A percentile compares a stretch with the other conserved stretches of the same genome.
phyloP scores from a whole-genome alignment of 2,329 filamentous ascomycete genomes.

The Colletotrichum sp. region DNA sequence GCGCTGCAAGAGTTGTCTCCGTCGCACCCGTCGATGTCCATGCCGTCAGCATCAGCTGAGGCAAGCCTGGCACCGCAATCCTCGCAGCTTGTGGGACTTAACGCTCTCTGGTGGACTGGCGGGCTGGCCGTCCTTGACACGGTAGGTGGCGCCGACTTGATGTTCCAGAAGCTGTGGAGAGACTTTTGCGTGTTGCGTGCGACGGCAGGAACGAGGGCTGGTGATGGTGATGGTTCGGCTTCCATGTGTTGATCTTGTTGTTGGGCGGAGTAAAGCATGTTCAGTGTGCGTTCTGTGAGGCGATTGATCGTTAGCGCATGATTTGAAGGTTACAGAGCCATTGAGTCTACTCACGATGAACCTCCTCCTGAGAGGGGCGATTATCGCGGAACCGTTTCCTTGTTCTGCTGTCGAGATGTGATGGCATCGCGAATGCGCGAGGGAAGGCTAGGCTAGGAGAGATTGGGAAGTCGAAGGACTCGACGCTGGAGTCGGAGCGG shows the following conservation, averaged over 20 bases:
- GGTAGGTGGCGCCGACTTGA: constrained; percentile 44
- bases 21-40: constrained; percentile 42
- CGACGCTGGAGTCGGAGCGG: constrained; percentile 35
- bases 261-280: constrained; percentile 63
- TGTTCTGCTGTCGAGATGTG: constrained; percentile 61
- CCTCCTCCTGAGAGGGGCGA: constrained; percentile 59
- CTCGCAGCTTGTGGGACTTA: constrained; percentile 49
- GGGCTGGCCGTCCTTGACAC: constrained; percentile 29
- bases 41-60: constrained; percentile 28
- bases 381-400: constrained; percentile 66
- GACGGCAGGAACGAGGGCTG: constrained; percentile 16
- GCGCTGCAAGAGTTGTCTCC: constrained; percentile 46
- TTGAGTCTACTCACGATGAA: constrained; percentile 54
- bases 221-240: constrained; percentile 18
- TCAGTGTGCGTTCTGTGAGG: constrained; percentile 58
- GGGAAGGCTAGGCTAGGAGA: constrained; percentile 31
- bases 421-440: constrained; percentile 35
- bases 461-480: constrained; percentile 34
- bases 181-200: constrained; percentile 47
- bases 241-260: constrained; percentile 29
- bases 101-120: constrained; percentile 66
- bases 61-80: constrained; percentile 52
- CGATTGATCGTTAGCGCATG: neutral
- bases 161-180: constrained; percentile 67
- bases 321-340: neutral